Evolutionary conservation across 2,329 filamentous ascomycete genomes (phyloP).

Genomic region (Lojkania enalia): DNA sequence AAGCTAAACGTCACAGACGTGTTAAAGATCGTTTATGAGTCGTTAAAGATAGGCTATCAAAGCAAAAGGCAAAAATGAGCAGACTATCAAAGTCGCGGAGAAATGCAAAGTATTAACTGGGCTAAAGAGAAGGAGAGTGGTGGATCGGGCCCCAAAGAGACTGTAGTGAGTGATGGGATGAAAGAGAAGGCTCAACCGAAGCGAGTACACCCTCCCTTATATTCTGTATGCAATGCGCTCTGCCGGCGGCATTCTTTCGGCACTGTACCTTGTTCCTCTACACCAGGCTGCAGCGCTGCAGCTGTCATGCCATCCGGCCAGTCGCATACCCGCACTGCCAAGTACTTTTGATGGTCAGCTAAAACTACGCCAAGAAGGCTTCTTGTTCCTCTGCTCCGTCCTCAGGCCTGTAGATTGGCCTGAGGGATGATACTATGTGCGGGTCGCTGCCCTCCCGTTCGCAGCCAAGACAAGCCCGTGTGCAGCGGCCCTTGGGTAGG

Average conservation of each 20-base stretch:
- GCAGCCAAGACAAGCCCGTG: constrained; percentile 25
- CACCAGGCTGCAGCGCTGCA: background rate
- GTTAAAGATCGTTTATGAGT: constrained; percentile 6
- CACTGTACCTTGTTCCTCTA: constrained; percentile 20
- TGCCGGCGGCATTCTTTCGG: background rate
- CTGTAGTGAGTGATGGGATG: constrained; percentile 29
- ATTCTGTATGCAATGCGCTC: constrained; percentile 17
- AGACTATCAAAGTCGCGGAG: constrained; percentile 43
- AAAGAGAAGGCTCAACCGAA: constrained; percentile 8
- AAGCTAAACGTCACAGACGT: constrained; percentile 39
- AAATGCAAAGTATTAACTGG: constrained; percentile 31
- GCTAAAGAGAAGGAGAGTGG: constrained; percentile 19
- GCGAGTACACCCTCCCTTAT: constrained; percentile 29
- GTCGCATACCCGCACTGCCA: constrained; percentile 28
- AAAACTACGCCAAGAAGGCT: constrained; percentile 35
- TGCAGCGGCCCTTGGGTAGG: too few species aligned
- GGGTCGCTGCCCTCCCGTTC: constrained; percentile 22
- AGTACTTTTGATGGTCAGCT: constrained; percentile 23
- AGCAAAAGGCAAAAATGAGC: constrained; percentile 16
- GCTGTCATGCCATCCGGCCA: constrained; percentile 21
- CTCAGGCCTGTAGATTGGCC: constrained; percentile 23
- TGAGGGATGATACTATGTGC: constrained; percentile 16
- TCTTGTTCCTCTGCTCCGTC: constrained; percentile 20
- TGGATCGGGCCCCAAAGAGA: constrained; percentile 7
- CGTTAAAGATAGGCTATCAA: constrained; percentile 21